Base-by-base conservation (phyloP, 192 early-diverging fungal species). In the Fimicolochytrium jonesii region DNA sequence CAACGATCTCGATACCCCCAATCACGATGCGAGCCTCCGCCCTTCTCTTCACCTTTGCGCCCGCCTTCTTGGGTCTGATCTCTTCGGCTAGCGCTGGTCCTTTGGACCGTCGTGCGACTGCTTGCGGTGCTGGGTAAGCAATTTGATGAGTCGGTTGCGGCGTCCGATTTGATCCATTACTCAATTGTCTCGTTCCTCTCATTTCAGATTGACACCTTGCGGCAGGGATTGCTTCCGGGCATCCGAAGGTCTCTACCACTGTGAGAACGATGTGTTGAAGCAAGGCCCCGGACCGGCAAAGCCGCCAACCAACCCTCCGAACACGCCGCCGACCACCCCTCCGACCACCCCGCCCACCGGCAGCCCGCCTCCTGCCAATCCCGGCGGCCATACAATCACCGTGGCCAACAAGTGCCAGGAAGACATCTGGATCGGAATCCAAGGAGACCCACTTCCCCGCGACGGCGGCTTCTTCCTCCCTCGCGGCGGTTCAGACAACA, bases 371-470 rank as follows among this genome's bases (percentile, higher is more conserved):
- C 48, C 48, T 15, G 48, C 48, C 3, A 50, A 50, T 25, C 48
- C 48, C 25, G 25, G 25, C 28, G 48, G 48, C 48, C 20, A 29
- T 4, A 50, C 48, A 4, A 56, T 64, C 7, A 22, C 56, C 18
- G 45, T 57, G 13, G 59, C 62, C 58, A 68, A 68, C 57, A 62
- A 39, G 37, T 68, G 66, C 43, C 10, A 47, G n/a, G 18, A 52
- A 1, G 42, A 61, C 6, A 37, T 68, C 66, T 68, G 66, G 66
- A 6, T 37, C 28, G 66, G 39, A 9, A 60, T 68, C 29, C 66
- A 61, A 32, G 59, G 59, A 17, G 31, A 39, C 39, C 66, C 66
- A 18, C 1, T 61, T 15, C 52, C 52, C n/a, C 13, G 9, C 25
- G 59, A 55, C 53, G 66, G 66, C 37, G 59, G 57, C n/a, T 55